phyloP scores from a whole-genome alignment of 495 filamentous ascomycete species.

The Aspergillus cristatus region DNA sequence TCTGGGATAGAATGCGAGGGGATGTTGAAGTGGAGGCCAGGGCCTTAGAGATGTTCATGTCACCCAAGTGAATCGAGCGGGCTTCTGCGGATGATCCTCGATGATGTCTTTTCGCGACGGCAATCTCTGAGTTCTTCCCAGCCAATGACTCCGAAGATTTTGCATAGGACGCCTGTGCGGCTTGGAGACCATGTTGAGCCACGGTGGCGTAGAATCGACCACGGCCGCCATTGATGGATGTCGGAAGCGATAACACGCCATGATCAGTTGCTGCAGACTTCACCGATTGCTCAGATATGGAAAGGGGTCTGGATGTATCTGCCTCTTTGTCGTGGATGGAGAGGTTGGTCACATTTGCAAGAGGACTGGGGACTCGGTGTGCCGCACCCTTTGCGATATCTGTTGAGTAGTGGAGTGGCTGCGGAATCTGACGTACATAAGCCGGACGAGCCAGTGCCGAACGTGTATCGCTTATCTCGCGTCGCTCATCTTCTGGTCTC shows the following conservation, averaged over 20 bases:
- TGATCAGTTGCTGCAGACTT: not conserved
- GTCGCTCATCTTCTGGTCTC: not conserved
- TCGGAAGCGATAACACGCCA: not conserved
- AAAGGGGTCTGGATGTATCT: not conserved
- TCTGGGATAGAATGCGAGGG: constrained; percentile 15
- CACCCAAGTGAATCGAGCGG: constrained; percentile 21
- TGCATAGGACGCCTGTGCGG: constrained; percentile 3
- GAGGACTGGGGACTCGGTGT: too few relatives aligned
- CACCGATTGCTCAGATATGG: not conserved
- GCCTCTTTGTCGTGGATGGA: not conserved
- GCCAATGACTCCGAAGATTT: constrained; percentile 17
- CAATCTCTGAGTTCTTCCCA: constrained; percentile 10
- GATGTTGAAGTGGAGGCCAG: constrained; percentile 19
- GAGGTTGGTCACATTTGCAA: too few relatives aligned
- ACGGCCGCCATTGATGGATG: not conserved
- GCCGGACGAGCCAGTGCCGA: not conserved
- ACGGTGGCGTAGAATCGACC: not conserved
- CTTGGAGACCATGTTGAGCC: not conserved
- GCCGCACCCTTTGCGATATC: not conserved
- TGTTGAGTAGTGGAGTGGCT: not conserved
- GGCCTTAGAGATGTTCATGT: constrained; percentile 24
- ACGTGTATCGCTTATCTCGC: not conserved
- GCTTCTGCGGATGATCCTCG: constrained; percentile 8
- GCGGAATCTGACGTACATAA: not conserved
- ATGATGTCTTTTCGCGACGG: constrained; percentile 18